Conservation (phyloP, 768 basidiomycete species). For the Galerina sulciceps region DNA sequence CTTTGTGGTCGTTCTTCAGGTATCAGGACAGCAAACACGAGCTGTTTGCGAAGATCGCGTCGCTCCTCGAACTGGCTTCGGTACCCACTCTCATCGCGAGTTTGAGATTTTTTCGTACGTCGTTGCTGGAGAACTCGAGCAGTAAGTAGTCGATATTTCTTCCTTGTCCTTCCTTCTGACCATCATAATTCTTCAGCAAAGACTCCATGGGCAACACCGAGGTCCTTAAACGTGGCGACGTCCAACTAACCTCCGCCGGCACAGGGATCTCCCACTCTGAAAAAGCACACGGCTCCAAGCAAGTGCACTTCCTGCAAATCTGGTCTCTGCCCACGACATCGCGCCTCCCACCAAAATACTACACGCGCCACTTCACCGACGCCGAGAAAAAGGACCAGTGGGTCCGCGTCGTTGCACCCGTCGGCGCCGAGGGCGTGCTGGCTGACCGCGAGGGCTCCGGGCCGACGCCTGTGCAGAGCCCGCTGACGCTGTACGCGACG, state of each 20-base stretch:
- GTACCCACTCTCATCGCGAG: constrained; percentile 80
- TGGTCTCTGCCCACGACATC: constrained; percentile 49
- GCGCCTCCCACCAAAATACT: constrained; percentile 79
- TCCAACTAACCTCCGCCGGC: constrained; percentile 92
- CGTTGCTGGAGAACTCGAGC: constrained; percentile 77
- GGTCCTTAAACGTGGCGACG: constrained; percentile 83
- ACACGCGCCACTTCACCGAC: constrained; percentile 85
- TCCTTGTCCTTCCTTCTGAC: background rate
- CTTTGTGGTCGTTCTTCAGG: constrained; percentile 36
- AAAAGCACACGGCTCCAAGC: constrained; percentile 45
- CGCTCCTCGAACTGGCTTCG: constrained; percentile 76
- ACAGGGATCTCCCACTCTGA: constrained; percentile 88
- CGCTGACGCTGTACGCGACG: constrained; percentile 74
- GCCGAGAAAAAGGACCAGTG: constrained; percentile 79
- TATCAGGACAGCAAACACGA: constrained; percentile 66
- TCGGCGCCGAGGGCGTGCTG: constrained; percentile 58
- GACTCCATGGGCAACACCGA: constrained; percentile 94
- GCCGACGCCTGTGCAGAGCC: constrained; percentile 80
- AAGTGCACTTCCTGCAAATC: constrained; percentile 58
- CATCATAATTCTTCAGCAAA: constrained; percentile 50
- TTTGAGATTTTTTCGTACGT: constrained; percentile 94
- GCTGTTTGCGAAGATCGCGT: constrained; percentile 87
- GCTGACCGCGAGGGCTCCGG: constrained; percentile 69
- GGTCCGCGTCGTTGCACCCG: constrained; percentile 78
- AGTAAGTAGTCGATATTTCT: constrained; percentile 52